A percentile compares a stretch with the other conserved stretches of the same genome.
Conservation (phyloP, 108 stramenopile species). For the Fragilariopsis cylindrus region DNA sequence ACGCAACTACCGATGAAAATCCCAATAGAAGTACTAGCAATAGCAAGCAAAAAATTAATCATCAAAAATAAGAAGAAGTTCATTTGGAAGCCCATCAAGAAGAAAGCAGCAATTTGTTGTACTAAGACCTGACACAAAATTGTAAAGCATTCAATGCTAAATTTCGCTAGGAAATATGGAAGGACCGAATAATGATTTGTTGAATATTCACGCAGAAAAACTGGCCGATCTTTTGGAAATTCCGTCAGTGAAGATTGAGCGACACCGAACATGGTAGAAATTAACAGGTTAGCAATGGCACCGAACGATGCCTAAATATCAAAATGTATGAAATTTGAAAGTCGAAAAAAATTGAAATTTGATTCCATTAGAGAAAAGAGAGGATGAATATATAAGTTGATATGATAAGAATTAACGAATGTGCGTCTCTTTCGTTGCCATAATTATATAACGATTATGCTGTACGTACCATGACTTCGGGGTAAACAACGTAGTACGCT, state of each 20-base stretch:
- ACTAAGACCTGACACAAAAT: conserved; percentile 30
- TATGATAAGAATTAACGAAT: conserved; percentile 42
- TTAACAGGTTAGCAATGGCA: conserved; percentile 49
- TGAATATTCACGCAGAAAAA: conserved; percentile 75
- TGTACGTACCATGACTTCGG: conserved; percentile 15
- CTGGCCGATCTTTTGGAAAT: conserved; percentile 33
- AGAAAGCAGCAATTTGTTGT: conserved; percentile 50
- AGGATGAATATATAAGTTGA: conserved; percentile 10
- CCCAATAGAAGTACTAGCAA: conserved; percentile 59
- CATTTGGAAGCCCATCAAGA: conserved; percentile 56
- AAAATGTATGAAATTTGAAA: not conserved
- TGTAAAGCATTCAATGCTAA: conserved; percentile 39
- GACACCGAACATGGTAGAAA: conserved; percentile 51
- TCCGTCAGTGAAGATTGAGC: conserved; percentile 51
- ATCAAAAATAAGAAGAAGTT: conserved; percentile 50
- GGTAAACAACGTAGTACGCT: conserved; percentile 23
- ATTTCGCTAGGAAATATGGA: conserved; percentile 61
- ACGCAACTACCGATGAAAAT: conserved; percentile 62
- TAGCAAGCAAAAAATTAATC: conserved; percentile 52
- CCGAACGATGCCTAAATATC: conserved; percentile 51
- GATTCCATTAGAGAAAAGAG: not conserved
- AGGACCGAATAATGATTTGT: conserved; percentile 74
- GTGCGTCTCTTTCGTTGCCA: not conserved
- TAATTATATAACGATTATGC: not conserved
- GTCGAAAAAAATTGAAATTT: not conserved